phyloP scores from a whole-genome alignment of 73 alveolate species.

The Tetrahymena elliotti region DNA sequence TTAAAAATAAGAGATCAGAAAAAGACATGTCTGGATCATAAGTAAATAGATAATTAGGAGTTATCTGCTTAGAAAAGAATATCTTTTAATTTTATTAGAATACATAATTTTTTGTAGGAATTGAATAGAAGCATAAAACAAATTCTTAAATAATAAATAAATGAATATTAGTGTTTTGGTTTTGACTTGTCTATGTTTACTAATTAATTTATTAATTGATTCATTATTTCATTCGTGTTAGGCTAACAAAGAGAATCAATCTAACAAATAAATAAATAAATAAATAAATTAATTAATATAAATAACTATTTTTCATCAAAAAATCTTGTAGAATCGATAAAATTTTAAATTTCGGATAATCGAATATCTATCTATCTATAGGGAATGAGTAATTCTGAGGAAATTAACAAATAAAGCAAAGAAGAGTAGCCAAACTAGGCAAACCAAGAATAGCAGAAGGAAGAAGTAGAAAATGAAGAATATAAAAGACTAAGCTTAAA shows the following conservation, averaged over 20 bases:
- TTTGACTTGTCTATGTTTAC: too few species aligned
- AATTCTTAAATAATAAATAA: too few species aligned
- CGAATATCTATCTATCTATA: neutral
- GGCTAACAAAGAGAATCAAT: neutral
- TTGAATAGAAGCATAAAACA: neutral
- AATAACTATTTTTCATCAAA: neutral
- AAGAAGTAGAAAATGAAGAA: neutral
- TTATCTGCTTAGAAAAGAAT: neutral
- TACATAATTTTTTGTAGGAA: neutral
- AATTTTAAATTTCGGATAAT: neutral
- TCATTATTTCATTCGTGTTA: neutral
- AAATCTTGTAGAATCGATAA: neutral
- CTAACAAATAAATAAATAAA: neutral
- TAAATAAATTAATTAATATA: too few species aligned
- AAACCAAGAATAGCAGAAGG: neutral
- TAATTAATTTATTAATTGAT: too few species aligned
- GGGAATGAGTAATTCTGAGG: neutral
- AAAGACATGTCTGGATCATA: neutral
- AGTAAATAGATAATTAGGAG: neutral
- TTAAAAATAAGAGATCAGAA: neutral
- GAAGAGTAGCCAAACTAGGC: neutral
- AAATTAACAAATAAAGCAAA: neutral
- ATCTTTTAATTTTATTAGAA: neutral
- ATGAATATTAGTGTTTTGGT: too few species aligned
- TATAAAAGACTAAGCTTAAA: neutral